Conservation (phyloP, 805 yeast species). For the Cyberlindnera misumaiensis region DNA sequence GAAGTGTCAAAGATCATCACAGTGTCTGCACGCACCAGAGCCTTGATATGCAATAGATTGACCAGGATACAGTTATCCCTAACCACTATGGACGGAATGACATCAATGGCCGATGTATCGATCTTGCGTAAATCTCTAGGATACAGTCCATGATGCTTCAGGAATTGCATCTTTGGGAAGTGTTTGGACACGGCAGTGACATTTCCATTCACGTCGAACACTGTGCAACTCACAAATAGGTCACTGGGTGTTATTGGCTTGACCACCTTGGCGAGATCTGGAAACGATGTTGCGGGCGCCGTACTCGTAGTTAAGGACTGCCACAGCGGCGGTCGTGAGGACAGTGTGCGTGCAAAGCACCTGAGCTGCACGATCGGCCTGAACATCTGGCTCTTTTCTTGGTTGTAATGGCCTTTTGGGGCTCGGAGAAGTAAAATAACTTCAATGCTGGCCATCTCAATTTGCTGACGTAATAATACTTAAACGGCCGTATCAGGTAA, state of each 20-base stretch:
- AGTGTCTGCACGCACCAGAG: constrained; percentile 71
- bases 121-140: constrained; percentile 86
- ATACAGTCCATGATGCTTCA: constrained; percentile 65
- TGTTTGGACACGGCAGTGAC: constrained; percentile 73
- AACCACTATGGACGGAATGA: constrained; percentile 84
- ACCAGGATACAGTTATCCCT: constrained; percentile 72
- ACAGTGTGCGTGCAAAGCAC: too few relatives aligned
- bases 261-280: constrained; percentile 16
- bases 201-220: constrained; percentile 67
- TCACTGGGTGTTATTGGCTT: constrained; percentile 36
- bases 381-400: neutral
- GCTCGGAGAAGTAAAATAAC: too few relatives aligned
- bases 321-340: neutral
- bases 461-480: too few relatives aligned
- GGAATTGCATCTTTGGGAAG: constrained; percentile 70
- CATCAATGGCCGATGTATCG: constrained; percentile 66
- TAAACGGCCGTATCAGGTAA: too few relatives aligned
- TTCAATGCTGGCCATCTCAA: too few relatives aligned
- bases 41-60: constrained; percentile 82
- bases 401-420: too few relatives aligned
- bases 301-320: too few relatives aligned
- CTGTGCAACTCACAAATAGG: constrained; percentile 65
- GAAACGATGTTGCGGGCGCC: constrained; percentile 7
- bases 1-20: constrained; percentile 77
- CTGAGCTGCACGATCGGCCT: too few relatives aligned